phyloP scores from a whole-genome alignment of 176 grass and related monocot genomes.

The Eragrostis curvula region DNA sequence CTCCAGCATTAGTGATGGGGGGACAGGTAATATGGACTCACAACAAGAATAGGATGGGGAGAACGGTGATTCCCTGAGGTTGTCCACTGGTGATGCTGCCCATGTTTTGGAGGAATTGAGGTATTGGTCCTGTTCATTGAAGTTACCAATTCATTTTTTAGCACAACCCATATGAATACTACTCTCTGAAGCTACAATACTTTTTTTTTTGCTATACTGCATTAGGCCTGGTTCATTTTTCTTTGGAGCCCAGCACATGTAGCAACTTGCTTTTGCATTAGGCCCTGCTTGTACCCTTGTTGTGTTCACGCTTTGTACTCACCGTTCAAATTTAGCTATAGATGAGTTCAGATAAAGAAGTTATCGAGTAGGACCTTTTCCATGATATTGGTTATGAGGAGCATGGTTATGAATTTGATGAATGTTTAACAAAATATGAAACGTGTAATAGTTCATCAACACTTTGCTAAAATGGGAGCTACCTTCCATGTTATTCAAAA shows the following conservation, averaged over 20 bases:
- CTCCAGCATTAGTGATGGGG: background rate
- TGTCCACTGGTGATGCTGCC: background rate
- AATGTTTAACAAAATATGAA: too few relatives aligned
- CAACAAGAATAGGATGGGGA: background rate
- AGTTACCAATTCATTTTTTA: background rate
- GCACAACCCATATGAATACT: background rate
- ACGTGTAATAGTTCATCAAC: too few relatives aligned
- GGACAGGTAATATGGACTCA: background rate
- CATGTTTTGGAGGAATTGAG: background rate
- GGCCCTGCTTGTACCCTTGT: background rate
- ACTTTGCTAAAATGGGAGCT: background rate
- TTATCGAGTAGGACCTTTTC: background rate
- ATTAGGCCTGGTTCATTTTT: too few relatives aligned
- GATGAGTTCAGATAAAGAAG: background rate
- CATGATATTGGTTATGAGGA: too few relatives aligned
- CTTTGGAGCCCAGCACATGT: too few relatives aligned
- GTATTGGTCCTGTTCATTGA: background rate
- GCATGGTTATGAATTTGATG: too few relatives aligned
- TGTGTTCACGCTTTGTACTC: background rate
- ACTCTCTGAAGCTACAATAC: too few relatives aligned
- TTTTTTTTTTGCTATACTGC: too few relatives aligned
- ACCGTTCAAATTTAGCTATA: background rate
- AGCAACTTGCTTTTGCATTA: too few relatives aligned
- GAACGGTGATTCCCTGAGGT: background rate
- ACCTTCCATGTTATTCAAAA: background rate